These are phyloP conservation scores for Phytophthora constricta DNA, from an alignment of 352 stramenopile species.

Conservation along the genomic window DNA sequence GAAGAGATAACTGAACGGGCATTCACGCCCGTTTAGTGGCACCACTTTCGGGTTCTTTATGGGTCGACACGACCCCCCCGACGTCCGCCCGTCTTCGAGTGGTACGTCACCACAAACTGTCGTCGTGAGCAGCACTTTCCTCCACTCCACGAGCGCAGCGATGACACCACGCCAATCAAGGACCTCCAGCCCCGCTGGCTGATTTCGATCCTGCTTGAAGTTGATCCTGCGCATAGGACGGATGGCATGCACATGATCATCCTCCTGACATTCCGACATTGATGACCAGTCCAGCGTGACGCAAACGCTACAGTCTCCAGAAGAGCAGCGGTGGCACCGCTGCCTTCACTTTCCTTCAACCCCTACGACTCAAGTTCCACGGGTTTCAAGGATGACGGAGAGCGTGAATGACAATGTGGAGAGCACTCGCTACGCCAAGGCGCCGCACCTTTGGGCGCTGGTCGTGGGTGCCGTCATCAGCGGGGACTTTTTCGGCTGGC, in stretches of 20 bases:
- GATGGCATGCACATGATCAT: constrained; percentile 30
- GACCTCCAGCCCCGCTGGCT: neutral
- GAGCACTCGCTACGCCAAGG: constrained; percentile 51
- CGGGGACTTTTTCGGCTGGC: constrained; percentile 75
- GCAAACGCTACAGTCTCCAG: constrained; percentile 13
- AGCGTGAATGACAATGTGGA: constrained; percentile 18
- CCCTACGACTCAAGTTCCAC: constrained; percentile 7
- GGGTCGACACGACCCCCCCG: constrained; percentile 7
- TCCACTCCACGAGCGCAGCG: constrained; percentile 2
- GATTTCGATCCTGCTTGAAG: constrained; percentile 27
- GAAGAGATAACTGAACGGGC: neutral
- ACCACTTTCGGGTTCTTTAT: neutral
- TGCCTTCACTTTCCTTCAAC: constrained; percentile 16
- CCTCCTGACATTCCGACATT: too few species aligned
- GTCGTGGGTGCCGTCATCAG: constrained; percentile 61
- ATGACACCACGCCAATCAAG: constrained; percentile 3
- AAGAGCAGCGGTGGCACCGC: constrained; percentile 11
- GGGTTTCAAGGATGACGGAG: constrained; percentile 15
- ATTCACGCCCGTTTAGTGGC: neutral
- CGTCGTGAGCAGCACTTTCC: constrained; percentile 24
- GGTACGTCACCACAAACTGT: neutral
- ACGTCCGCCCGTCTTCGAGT: neutral
- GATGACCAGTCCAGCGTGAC: neutral
- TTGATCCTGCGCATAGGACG: neutral
- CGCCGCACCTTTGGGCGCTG: constrained; percentile 52